These are phyloP conservation scores for Yarrowia phangngaensis DNA, from an alignment of 805 yeast genomes.

Conservation along the genomic window DNA sequence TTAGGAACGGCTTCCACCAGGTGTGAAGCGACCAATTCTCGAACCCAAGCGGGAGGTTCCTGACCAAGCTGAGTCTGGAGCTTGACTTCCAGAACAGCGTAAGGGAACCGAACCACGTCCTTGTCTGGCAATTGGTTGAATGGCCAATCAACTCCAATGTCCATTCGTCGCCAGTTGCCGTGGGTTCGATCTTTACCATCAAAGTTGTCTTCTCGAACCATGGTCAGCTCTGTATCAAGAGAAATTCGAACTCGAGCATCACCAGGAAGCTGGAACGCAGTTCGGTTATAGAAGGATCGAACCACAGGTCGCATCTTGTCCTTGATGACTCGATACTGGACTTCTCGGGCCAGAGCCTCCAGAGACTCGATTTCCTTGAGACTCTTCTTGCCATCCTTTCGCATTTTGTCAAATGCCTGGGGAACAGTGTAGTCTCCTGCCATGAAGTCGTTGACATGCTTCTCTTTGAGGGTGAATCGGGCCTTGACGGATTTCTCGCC, in stretches of 20 bases:
- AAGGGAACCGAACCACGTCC: conserved; percentile 91
- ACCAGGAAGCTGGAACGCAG: conserved; percentile 98
- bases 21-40: conserved; percentile 85
- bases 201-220: conserved; percentile 96
- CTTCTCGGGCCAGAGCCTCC: conserved; percentile 88
- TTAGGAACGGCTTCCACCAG: conserved; percentile 97
- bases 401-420: conserved; percentile 86
- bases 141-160: conserved; percentile 97
- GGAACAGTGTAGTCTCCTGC: conserved; percentile 79
- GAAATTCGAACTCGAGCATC: conserved; percentile 99
- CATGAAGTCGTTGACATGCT: conserved; percentile 79
- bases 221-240: conserved; percentile 91
- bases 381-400: conserved; percentile 88
- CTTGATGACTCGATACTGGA: conserved; percentile 83
- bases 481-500: conserved; percentile 99
- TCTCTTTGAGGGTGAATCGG: conserved; percentile 87
- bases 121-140: conserved; percentile 76
- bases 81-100: conserved; percentile 95
- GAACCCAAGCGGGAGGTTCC: conserved; percentile 98
- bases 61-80: conserved; percentile 97
- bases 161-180: conserved; percentile 97
- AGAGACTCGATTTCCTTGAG: conserved; percentile 82
- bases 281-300: conserved; percentile 94
- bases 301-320: conserved; percentile 87
- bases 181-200: conserved; percentile 88